Evolutionary conservation across 2,329 filamentous ascomycete species (phyloP), one percentile per base, ranked within the genome.

Genomic region (Botrytis aclada): DNA sequence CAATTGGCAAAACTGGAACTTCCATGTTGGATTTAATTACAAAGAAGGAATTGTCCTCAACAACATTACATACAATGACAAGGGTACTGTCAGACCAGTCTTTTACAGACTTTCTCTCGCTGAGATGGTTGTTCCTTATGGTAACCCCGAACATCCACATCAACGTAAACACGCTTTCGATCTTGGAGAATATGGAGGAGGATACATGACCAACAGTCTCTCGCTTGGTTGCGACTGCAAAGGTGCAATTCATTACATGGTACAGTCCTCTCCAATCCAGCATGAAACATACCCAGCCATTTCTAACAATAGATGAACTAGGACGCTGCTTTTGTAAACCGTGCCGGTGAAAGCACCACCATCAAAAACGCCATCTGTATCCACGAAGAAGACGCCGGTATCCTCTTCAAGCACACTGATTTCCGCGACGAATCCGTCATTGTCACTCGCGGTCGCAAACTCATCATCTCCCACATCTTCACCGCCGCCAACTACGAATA

Each of bases 401-500:
- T 98, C 74, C 85, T 97, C 0, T 97, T 97, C 88, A 98, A 98
- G 84, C 93, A 97, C 83, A 94, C 90, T 25, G 95, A 98, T 83
- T 98, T 97, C 88, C 89, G 95, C 54, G 95, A 98, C 80, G 92
- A 96, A 61, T 95, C 93, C 0, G 89, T 90, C 71, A 93, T 96
- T 16, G 93, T 97, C 7, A 97, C 94, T 0, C 90, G 95, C 39
- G 94, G 91, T 2, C 89, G 94, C 71, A 97, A 96, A 81, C 88
- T 98, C 73, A 87, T 97, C 80, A 87, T 98, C 77, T 94, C 94
- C 76, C 94, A 97, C 78, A 92, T 97, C 80, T 97, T 98, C 84
- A 98, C 95, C 0, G 95, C 95, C 0, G 95, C 95, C 39, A 98
- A 98, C 85, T 98, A 98, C 83, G 95, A 98, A 82, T 98, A 98